Conservation (phyloP, 2,329 filamentous ascomycete species). For the Alternaria angustiovoidea region DNA sequence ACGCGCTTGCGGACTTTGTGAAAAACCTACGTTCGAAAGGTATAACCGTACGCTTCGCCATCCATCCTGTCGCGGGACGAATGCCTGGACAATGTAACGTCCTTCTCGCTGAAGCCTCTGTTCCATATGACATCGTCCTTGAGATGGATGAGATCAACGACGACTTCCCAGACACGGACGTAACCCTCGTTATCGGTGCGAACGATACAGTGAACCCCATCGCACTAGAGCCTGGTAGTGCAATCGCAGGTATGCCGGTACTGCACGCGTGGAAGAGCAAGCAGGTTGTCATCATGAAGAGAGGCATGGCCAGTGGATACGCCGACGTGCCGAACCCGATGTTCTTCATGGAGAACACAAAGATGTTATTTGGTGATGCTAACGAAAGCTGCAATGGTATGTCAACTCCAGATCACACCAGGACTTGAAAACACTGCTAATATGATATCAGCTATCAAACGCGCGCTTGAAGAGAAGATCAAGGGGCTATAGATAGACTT, state of each 20-base stretch:
- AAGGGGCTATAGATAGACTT: constrained; percentile 31
- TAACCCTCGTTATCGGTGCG: constrained; percentile 88
- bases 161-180: constrained; percentile 84
- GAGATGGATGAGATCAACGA: constrained; percentile 98
- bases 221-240: constrained; percentile 80
- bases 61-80: constrained; percentile 87
- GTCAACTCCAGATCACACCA: constrained; percentile 2
- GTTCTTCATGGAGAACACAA: constrained; percentile 89
- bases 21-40: constrained; percentile 75
- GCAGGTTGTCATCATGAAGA: constrained; percentile 92
- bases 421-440: constrained; percentile 19
- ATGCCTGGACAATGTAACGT: constrained; percentile 97
- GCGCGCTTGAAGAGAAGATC: constrained; percentile 47
- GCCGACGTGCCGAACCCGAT: constrained; percentile 92
- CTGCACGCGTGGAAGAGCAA: constrained; percentile 94
- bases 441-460: constrained; percentile 44
- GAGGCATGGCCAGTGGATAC: constrained; percentile 87
- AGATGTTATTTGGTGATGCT: constrained; percentile 92
- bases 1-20: constrained; percentile 86
- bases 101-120: constrained; percentile 83
- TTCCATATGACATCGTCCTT: constrained; percentile 89
- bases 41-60: constrained; percentile 85
- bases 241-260: constrained; percentile 92
- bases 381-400: constrained; percentile 78
- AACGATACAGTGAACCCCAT: constrained; percentile 95